Evolutionary conservation across 1,284 basidiomycete genomes (phyloP), one percentile per base, ranked within the genome.

Genomic region (Fomes fomentarius): DNA sequence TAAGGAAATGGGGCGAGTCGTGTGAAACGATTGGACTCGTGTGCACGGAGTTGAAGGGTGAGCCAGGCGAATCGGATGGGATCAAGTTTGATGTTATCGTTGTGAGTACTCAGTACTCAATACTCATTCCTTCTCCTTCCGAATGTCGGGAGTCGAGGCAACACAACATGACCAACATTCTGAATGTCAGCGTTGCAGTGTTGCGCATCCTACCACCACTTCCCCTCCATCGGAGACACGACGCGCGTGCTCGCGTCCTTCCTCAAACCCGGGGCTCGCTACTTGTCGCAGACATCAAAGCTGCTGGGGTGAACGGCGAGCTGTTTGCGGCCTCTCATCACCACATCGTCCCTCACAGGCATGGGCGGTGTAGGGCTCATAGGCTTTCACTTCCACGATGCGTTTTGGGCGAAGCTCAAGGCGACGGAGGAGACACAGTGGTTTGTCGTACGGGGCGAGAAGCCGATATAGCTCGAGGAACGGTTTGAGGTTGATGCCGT

Each of bases 1-100:
- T 0, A 80, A 84, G 38, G 81, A 85, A 57, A 86, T 87, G 83
- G 71, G n/a, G n/a, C n/a, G n/a, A n/a, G n/a, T n/a, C n/a, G n/a
- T n/a, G n/a, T n/a, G n/a, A n/a, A n/a, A n/a, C n/a, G n/a, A n/a
- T n/a, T n/a, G n/a, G 71, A 11, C 86, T 83, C 2, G 66, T 84
- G n/a, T 78, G 80, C 47, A 63, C 66, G 0, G 79, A 81, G 35
- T 71, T 85, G 12, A 74, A 76, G 45, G 76, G 76, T 9, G 68
- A 68, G 17, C 73, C 71, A 7, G 71, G 66, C 6, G 80, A 82
- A 57, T 72, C 89, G 14, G 74, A 76, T 35, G 81, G 76, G 11
- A 59, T 70, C 46, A 77, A 75, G 55, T 89, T 87, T 63, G 87
- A 90, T 66, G 77, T 87, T 26, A 74, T 87, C 50, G 75, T 85